Conservation (phyloP, 495 filamentous ascomycete species). For the Neurospora sp. region DNA sequence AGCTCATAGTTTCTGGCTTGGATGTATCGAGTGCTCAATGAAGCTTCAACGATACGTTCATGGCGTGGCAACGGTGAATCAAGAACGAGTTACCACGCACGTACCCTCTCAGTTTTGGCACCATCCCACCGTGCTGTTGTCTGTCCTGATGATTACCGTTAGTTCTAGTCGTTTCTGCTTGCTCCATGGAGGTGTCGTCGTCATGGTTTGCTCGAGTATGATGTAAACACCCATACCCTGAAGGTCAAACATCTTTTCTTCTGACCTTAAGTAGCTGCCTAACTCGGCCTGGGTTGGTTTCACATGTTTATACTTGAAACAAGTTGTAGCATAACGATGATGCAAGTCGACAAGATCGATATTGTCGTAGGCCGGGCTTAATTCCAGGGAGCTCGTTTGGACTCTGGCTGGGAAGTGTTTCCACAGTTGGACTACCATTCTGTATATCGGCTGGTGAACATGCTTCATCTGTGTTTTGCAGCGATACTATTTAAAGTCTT, state of each 20-base stretch:
- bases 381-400: neutral
- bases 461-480: neutral
- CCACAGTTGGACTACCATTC: neutral
- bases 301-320: neutral
- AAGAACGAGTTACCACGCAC: neutral
- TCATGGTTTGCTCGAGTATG: neutral
- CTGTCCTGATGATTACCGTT: neutral
- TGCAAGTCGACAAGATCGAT: neutral
- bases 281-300: neutral
- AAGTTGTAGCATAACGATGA: neutral
- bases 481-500: neutral
- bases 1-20: neutral
- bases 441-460: neutral
- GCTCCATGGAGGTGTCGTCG: neutral
- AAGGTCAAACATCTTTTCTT: neutral
- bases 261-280: neutral
- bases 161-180: neutral
- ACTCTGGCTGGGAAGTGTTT: neutral
- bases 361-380: neutral
- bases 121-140: neutral
- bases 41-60: neutral
- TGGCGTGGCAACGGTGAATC: neutral
- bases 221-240: neutral
- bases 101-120: neutral
- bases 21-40: neutral